phyloP scores from a whole-genome alignment of 2,329 filamentous ascomycete genomes.

The Colletotrichum brevisporum region DNA sequence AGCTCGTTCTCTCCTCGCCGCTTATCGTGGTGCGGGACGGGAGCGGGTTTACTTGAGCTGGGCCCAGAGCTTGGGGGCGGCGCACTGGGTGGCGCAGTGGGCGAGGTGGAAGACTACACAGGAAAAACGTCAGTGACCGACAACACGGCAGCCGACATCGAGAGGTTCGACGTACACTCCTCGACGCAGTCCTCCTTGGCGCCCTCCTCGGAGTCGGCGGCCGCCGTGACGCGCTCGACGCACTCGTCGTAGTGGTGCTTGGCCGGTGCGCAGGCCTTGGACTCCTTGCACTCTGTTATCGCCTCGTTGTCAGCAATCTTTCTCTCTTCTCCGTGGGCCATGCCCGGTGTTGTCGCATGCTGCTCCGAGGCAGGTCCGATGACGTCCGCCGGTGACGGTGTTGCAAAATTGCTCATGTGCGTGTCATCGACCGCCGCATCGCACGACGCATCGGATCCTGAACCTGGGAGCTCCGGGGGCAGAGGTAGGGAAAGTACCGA shows the following conservation, averaged over 20 bases:
- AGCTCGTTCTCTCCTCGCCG: conserved; percentile 2
- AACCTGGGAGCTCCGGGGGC: neutral
- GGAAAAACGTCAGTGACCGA: neutral
- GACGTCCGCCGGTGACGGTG: neutral
- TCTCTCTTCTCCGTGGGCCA: neutral
- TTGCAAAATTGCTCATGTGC: conserved; percentile 26
- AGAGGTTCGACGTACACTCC: conserved; percentile 83
- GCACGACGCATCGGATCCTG: neutral
- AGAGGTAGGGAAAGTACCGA: conserved; percentile 65
- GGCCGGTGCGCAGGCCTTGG: conserved; percentile 83
- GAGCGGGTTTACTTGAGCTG: conserved; percentile 82
- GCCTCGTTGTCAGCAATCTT: conserved; percentile 41
- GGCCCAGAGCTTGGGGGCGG: conserved; percentile 95
- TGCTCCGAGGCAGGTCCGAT: neutral
- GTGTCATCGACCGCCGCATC: conserved; percentile 24
- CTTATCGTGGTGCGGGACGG: neutral
- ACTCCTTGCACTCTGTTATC: conserved; percentile 86
- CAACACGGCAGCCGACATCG: neutral
- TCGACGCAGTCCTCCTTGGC: conserved; percentile 96
- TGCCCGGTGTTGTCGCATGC: neutral
- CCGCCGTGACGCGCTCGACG: conserved; percentile 87
- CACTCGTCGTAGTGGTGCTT: conserved; percentile 99
- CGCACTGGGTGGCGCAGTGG: conserved; percentile 94
- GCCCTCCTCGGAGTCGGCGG: conserved; percentile 76
- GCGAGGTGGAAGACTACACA: conserved; percentile 95